Conservation (phyloP, 2,329 filamentous ascomycete species). For the Hymenoscyphus fraxineus region DNA sequence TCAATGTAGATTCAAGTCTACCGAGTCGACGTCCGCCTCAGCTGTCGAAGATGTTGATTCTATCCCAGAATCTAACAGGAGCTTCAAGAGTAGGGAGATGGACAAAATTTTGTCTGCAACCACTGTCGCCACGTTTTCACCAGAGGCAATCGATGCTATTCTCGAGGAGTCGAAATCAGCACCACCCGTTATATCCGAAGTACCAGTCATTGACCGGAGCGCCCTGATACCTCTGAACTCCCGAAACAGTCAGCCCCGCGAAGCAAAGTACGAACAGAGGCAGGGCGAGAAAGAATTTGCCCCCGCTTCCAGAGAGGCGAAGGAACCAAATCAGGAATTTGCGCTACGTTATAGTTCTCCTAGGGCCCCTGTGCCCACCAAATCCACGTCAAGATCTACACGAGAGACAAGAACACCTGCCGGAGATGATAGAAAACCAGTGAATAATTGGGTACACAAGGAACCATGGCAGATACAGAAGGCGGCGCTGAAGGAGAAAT, state of each 20-base stretch:
- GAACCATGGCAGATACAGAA: slow-evolving; percentile 76
- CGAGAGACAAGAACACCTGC: slow-evolving; percentile 4
- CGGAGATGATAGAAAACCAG: neutral
- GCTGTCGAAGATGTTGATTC: neutral
- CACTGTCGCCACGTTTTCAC: slow-evolving; percentile 36
- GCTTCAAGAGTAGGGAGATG: slow-evolving; percentile 19
- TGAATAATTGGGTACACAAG: slow-evolving; percentile 27
- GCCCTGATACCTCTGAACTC: neutral
- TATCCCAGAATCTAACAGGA: neutral
- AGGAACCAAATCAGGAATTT: slow-evolving; percentile 13
- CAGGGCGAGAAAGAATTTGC: neutral
- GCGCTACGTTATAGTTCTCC: slow-evolving; percentile 16
- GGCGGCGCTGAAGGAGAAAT: slow-evolving; percentile 69
- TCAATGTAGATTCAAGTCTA: slow-evolving; percentile 9
- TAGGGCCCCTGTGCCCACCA: neutral
- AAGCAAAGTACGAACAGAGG: slow-evolving; percentile 4
- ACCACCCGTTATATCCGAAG: neutral
- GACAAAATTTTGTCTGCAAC: slow-evolving; percentile 7
- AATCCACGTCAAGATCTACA: neutral
- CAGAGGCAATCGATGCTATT: slow-evolving; percentile 37
- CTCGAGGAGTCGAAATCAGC: slow-evolving; percentile 20
- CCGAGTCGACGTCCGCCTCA: neutral
- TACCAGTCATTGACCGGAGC: neutral
- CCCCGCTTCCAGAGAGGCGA: slow-evolving; percentile 8
- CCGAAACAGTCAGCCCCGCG: slow-evolving; percentile 7